Evolutionary conservation across 2,329 filamentous ascomycete species (phyloP), one percentile per base, ranked within the genome.

Genomic region (Fusarium veterinarium): DNA sequence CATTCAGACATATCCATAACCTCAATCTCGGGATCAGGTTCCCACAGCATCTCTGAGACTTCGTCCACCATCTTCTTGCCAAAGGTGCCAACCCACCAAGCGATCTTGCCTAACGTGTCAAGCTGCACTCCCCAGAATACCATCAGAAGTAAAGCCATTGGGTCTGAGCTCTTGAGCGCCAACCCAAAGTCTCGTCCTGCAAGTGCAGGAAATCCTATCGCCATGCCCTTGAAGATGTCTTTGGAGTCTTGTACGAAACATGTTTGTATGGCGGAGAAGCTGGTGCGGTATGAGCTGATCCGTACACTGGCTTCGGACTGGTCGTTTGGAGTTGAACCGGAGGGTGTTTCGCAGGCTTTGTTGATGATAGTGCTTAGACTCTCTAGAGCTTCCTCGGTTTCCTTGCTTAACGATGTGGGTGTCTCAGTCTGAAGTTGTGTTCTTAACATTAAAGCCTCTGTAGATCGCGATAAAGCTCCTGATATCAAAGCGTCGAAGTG

Each of bases 41-140:
- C 20, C 42, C 61, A 63, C 4, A 77, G 30, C 3, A 67, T 56
- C 20, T 69, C 72, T 0, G 75, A 76, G 2, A 77, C 46, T 33
- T 77, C 75, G 3, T 59, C 48, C 8, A 77, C 75, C 70, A 77
- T 74, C 53, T 49, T 68, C 28, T 60, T 65, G 1, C 75, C 75
- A n/a, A 77, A 71, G 0, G 72, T 69, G 6, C 72, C 73, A 31
- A 74, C 71, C 75, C 75, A 77, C 75, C 75, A 77, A n/a, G 69
- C 72, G n/a, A 66, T 51, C 40, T 68, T 71, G 0, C 75, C 75
- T 17, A 77, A 44, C 8, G 64, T 51, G 12, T 79, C 67, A 17
- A 83, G 69, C 58, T 82, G 73, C 23, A 83, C 80, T 2, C 78
- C 77, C 81, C 82, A 84, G 51, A 82, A 80, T 75, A 83, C 75